Percentiles rank a stretch among this genome's conserved stretches.
These are phyloP conservation scores for Phytophthora capsici DNA, from an alignment of 352 stramenopile species.

Conservation along the genomic window DNA sequence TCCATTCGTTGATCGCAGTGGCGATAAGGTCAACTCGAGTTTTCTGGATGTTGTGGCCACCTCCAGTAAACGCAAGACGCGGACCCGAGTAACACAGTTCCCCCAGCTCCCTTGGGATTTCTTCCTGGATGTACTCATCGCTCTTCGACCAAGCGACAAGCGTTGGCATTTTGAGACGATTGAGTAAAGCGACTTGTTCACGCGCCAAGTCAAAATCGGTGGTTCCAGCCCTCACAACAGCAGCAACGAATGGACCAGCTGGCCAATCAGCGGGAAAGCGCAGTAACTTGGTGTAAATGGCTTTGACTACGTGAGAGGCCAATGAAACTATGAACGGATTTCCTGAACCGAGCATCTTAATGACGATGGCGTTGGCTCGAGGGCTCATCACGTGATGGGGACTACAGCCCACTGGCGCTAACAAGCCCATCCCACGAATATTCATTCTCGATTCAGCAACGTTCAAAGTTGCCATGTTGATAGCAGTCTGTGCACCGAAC, in stretches of 20 bases:
- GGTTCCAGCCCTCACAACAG: conserved; percentile 44
- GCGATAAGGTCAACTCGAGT: conserved; percentile 41
- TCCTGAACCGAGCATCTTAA: conserved; percentile 34
- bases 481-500: conserved; percentile 47
- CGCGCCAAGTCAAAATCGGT: conserved; percentile 42
- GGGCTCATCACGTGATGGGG: conserved; percentile 47
- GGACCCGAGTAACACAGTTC: conserved; percentile 26
- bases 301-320: conserved; percentile 28
- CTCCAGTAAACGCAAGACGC: conserved; percentile 42
- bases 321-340: conserved; percentile 14
- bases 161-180: conserved; percentile 27
- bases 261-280: conserved; percentile 36
- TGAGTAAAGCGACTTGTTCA: conserved; percentile 29
- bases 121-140: conserved; percentile 53
- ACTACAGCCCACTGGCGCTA: conserved; percentile 43
- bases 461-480: conserved; percentile 52
- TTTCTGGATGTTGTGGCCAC: conserved; percentile 67
- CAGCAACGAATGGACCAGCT: conserved; percentile 38
- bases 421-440: conserved; percentile 41
- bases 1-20: conserved; percentile 30
- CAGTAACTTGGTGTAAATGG: conserved; percentile 48
- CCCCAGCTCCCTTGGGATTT: conserved; percentile 42
- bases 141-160: conserved; percentile 50
- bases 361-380: conserved; percentile 34
- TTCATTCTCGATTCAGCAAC: conserved; percentile 1